Evolutionary conservation across 169 alveolate genomes (phyloP), one percentile per base, ranked within the genome.

Genomic region (Plasmodium falciparum): DNA sequence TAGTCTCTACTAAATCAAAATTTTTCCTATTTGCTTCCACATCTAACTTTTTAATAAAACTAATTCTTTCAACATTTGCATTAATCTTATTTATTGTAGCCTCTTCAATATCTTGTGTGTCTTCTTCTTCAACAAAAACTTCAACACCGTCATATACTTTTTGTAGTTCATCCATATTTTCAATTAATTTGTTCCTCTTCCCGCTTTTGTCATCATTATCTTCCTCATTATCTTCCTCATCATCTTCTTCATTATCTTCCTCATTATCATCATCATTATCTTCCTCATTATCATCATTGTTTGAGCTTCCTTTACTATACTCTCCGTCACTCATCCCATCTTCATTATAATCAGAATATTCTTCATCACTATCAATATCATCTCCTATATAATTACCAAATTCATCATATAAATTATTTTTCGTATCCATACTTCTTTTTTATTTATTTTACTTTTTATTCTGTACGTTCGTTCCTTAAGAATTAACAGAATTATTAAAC

Each of bases 321-420:
- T 26, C 65, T n/a, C 63, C 65, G n/a, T 85, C 96, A 6, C 33
- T 39, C 26, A 67, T 93, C 17, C 90, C 94, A 29, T 65, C 75
- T 1, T 73, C 73, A 9, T 69, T 88, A 1, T 15, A 88, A 7
- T 88, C 95, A 2, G 89, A 78, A 54, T 78, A 73, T 9, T 91
- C 97, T 3, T 67, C 95, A 43, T 93, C 96, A 17, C 95, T 96
- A 43, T 94, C 98, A 29, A 95, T 91, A 67, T 95, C 98, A 62
- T 97, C 98, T 26, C 99, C 99, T 49, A 98, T 97, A 90, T 98
- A 98, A 95, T 99, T 99, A 22, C 99, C 99, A 76, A 99, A 99
- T 94, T 98, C 99, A 76, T 99, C 99, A 93, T 98, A 98, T 88
- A 98, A 74, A 85, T 97, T 83, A 22, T 58, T 69, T 33, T 69